Conservation (phyloP, 208 protist species). For the Leptomonas pyrrhocoris region DNA sequence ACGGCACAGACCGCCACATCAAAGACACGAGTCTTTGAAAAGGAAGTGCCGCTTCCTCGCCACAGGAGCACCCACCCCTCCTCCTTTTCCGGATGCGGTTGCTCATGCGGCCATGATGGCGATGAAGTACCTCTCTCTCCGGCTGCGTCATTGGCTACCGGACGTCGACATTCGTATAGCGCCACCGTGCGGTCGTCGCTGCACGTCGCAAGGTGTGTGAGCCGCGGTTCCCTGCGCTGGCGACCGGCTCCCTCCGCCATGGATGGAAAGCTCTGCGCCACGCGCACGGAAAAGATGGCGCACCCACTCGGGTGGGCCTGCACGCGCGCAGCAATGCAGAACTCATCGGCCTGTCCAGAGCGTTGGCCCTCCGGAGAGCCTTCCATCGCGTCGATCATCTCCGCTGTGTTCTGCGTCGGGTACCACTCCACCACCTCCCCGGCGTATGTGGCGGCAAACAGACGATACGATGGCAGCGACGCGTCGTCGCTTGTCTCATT, state of each 20-base stretch:
- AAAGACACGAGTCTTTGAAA: constrained; percentile 71
- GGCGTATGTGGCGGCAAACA: constrained; percentile 68
- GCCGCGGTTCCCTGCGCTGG: neutral
- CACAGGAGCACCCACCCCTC: constrained; percentile 42
- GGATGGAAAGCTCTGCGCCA: neutral
- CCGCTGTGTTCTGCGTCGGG: neutral
- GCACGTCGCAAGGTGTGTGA: constrained; percentile 61
- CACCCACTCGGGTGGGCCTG: constrained; percentile 57
- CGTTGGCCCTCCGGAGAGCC: neutral
- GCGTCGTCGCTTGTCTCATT: neutral
- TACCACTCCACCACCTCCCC: constrained; percentile 57
- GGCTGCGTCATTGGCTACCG: neutral
- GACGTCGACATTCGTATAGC: constrained; percentile 31
- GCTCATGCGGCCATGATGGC: no score
- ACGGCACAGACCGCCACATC: constrained; percentile 43
- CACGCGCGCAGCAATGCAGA: constrained; percentile 27
- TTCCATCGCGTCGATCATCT: neutral
- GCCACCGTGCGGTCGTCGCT: constrained; percentile 78
- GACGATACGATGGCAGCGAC: neutral
- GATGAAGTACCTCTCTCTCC: neutral
- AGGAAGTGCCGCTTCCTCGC: constrained; percentile 37
- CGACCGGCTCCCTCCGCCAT: neutral
- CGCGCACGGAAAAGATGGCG: constrained; percentile 67
- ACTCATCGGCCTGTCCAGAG: neutral
- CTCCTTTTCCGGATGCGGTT: no score